Conservation (phyloP, 345 rosid genomes). For the Eucalyptus cloeziana region DNA sequence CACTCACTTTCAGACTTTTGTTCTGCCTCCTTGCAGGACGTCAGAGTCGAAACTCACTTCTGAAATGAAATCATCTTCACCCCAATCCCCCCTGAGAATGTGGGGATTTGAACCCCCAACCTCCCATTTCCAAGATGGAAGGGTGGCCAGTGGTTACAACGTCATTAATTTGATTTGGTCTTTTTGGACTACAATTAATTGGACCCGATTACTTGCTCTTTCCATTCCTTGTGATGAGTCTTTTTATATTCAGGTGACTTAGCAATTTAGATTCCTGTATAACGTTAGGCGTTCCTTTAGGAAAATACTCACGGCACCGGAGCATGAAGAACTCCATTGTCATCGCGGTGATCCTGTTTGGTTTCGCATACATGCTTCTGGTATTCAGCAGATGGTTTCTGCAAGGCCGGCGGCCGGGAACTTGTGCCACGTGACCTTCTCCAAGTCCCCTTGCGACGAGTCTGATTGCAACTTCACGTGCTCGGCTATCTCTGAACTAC, state of each 20-base stretch:
- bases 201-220: not conserved
- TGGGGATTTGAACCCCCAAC: no score
- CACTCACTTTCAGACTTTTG: no score
- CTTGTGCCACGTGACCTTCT: not conserved
- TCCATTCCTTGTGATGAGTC: not conserved
- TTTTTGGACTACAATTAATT: not conserved
- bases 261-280: not conserved
- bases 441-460: not conserved
- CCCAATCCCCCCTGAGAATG: accelerated
- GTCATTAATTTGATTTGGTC: not conserved
- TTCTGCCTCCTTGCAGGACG: accelerated
- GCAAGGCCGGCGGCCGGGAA: not conserved
- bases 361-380: not conserved
- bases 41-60: no score
- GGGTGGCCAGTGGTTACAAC: not conserved
- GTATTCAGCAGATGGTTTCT: not conserved
- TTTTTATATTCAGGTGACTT: not conserved
- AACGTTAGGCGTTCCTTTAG: not conserved
- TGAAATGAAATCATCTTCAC: no score
- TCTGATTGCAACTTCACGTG: not conserved
- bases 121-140: no score
- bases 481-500: not conserved
- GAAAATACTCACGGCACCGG: not conserved
- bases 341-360: not conserved
- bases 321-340: not conserved